phyloP scores from a whole-genome alignment of 352 stramenopile species.

The Phytophthora quininea region DNA sequence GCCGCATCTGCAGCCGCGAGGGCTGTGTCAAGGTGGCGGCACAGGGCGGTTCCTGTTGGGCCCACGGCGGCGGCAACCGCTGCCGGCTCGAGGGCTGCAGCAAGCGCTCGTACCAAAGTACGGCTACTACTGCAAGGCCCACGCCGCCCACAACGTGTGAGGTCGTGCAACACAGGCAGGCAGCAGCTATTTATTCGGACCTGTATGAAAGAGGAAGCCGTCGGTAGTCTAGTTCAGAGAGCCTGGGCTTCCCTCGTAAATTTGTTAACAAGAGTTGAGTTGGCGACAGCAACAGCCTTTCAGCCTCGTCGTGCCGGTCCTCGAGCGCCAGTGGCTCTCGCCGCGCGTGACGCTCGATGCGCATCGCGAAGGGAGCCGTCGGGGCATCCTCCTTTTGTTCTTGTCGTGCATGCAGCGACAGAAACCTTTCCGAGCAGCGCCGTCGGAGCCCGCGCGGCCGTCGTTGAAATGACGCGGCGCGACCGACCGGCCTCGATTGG shows the following conservation, averaged over 20 bases:
- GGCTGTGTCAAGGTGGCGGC: conserved; percentile 72
- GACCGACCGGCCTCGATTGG: conserved; percentile 19
- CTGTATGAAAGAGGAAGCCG: conserved; percentile 11
- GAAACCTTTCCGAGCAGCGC: no score
- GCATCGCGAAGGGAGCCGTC: no score
- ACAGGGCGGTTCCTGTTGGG: conserved; percentile 75
- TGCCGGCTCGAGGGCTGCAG: conserved; percentile 69
- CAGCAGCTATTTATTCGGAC: conserved; percentile 39
- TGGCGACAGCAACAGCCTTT: no score
- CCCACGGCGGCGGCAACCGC: conserved; percentile 78
- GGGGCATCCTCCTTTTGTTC: conserved; percentile 36
- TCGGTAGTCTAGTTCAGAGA: no score
- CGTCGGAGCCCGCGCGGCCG: no score
- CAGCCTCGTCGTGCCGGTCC: conserved; percentile 10
- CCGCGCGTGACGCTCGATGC: conserved; percentile 2
- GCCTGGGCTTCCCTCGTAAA: conserved; percentile 19
- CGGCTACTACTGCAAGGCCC: conserved; percentile 71
- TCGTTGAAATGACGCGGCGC: conserved; percentile 29
- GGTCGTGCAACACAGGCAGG: background rate
- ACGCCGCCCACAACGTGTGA: conserved; percentile 47
- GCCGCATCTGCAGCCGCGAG: conserved; percentile 63
- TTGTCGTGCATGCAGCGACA: conserved; percentile 22
- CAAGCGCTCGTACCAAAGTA: conserved; percentile 82
- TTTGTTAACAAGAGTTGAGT: no score
- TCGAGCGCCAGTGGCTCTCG: conserved; percentile 4